These are phyloP conservation scores for Strobilomyces dryophilus DNA, from an alignment of 768 basidiomycete species.

Conservation along the genomic window DNA sequence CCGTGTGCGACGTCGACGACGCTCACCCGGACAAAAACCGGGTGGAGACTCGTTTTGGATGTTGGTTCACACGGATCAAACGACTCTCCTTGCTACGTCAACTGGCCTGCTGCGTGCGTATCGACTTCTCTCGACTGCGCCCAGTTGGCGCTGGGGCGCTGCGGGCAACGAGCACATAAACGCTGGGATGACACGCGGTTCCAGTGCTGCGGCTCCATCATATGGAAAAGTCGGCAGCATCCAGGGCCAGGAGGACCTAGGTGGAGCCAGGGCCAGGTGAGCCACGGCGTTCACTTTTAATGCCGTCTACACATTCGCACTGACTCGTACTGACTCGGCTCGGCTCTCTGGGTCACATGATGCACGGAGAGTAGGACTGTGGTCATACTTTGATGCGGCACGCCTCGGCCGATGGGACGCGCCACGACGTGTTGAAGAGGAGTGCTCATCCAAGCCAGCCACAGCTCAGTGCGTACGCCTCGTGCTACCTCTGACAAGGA, in stretches of 20 bases:
- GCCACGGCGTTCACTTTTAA: not conserved
- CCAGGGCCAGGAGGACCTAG: not conserved
- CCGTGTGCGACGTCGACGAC: constrained; percentile 31
- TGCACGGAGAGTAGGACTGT: no score
- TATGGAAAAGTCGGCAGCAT: not conserved
- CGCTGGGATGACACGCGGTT: not conserved
- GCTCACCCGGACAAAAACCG: constrained; percentile 26
- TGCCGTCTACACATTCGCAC: no score
- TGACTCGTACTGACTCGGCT: not conserved
- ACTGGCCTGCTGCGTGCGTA: no score
- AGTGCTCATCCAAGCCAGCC: not conserved
- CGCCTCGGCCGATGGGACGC: no score
- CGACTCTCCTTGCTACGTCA: no score
- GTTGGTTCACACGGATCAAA: constrained; percentile 7
- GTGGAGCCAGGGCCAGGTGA: not conserved
- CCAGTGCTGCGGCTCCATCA: not conserved
- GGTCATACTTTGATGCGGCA: no score
- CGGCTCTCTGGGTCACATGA: not conserved
- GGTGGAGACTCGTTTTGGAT: constrained; percentile 5
- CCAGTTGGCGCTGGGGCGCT: constrained; percentile 1
- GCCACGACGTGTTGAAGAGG: not conserved
- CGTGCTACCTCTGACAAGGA: not conserved
- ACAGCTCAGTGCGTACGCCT: constrained; percentile 1
- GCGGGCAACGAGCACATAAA: not conserved
- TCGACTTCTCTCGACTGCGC: not conserved